Evolutionary conservation across 2,329 filamentous ascomycete genomes (phyloP), one percentile per base, ranked within the genome.

Genomic region (Xylaria sp.): DNA sequence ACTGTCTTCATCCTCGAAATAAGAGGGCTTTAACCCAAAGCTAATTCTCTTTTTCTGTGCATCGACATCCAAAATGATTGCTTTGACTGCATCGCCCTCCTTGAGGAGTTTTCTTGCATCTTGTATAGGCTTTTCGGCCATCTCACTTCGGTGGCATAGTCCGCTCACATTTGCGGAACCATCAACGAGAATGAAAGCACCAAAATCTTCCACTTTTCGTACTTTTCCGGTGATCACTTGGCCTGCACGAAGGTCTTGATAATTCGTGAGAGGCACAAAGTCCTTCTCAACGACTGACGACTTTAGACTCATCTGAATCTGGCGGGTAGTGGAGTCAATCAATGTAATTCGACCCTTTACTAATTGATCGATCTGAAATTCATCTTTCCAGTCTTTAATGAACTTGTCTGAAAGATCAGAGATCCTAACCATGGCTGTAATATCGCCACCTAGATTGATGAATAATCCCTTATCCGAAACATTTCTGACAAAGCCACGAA

Each of bases 321-420:
- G 93, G 66, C 90, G 89, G 31, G 89, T 84, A 44, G 86, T 84
- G 6, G 85, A 76, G 74, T 97, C 92, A 31, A 94, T 87, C 2
- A 89, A 84, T 56, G 92, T 88, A 68, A 99, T 86, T 72, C 95
- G 93, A 60, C 94, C 96, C 80, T 92, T 93, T 63, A 99, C 93
- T 6, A 99, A 86, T 80, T 98, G 94, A 75, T 97, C 93, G 57
- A 95, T 83, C 75, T 96, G 90, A 81, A 95, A 97, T 53, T 90
- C 85, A 42, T 92, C 89, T 82, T 97, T 97, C 96, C 96, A 99
- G 69, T 98, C 93, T 80, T 98, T 98, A 75, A 99, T 83, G 79
- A 90, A 99, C 7, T 89, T 87, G 78, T 99, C 96, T 0, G 94
- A 97, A 15, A 99, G 86, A 78, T 98, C 94, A 10, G 92, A 89